phyloP scores from a whole-genome alignment of 768 basidiomycete species.

The Collybia sp. region DNA sequence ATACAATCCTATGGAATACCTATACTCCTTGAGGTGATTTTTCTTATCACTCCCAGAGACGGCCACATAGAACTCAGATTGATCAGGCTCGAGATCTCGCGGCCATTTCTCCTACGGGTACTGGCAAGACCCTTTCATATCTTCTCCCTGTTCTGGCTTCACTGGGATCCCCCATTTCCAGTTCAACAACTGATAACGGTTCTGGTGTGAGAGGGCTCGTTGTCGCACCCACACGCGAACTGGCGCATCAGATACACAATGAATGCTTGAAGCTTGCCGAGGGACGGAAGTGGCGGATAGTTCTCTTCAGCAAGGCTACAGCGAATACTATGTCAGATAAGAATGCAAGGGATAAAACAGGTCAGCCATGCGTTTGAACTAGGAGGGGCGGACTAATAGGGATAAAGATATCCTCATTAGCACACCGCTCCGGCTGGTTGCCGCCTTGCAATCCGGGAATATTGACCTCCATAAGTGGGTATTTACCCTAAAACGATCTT shows the following conservation, averaged over 20 bases:
- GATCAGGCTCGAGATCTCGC: slow-evolving; percentile 76
- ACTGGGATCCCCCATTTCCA: slow-evolving; percentile 50
- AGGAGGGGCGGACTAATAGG: neutral
- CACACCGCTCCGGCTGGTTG: slow-evolving; percentile 86
- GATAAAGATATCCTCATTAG: slow-evolving; percentile 81
- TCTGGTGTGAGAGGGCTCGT: slow-evolving; percentile 74
- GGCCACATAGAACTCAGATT: slow-evolving; percentile 4
- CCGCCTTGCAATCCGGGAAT: slow-evolving; percentile 64
- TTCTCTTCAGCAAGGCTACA: slow-evolving; percentile 87
- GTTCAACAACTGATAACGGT: slow-evolving; percentile 36
- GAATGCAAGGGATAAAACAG: slow-evolving; percentile 69
- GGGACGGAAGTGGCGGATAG: slow-evolving; percentile 78
- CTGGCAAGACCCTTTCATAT: slow-evolving; percentile 95
- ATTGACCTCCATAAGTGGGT: slow-evolving; percentile 72
- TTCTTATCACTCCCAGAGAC: neutral
- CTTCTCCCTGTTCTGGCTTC: slow-evolving; percentile 74
- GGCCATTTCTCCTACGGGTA: slow-evolving; percentile 96
- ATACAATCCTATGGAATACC: slow-evolving; percentile 81
- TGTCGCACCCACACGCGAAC: slow-evolving; percentile 88
- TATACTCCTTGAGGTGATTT: slow-evolving; percentile 66
- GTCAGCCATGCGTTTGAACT: slow-evolving; percentile 30
- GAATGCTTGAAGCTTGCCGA: slow-evolving; percentile 81
- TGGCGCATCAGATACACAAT: slow-evolving; percentile 94
- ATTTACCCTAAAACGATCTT: neutral
- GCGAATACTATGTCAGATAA: slow-evolving; percentile 78